Conservation (phyloP, 768 basidiomycete genomes). For the Psilocybe tampanensis region DNA sequence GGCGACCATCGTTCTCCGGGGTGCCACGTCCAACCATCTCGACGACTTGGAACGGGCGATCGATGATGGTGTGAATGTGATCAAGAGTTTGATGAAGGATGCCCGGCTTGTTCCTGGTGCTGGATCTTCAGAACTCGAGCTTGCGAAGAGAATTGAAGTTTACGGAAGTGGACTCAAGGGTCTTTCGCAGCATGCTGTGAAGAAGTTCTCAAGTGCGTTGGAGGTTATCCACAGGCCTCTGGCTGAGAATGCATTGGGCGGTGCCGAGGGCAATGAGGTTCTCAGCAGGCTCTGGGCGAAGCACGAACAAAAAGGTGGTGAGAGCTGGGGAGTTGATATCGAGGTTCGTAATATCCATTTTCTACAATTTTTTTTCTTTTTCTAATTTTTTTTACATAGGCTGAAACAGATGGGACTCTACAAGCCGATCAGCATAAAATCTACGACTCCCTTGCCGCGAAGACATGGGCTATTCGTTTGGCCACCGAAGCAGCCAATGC, state of each 20-base stretch:
- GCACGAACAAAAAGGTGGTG: conserved; percentile 77
- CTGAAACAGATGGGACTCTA: conserved; percentile 79
- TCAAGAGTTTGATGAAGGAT: conserved; percentile 92
- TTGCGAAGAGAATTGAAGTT: conserved; percentile 80
- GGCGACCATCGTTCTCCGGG: conserved; percentile 93
- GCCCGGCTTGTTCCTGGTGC: conserved; percentile 90
- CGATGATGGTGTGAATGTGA: conserved; percentile 96
- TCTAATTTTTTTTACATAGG: conserved; percentile 41
- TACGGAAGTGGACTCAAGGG: conserved; percentile 91
- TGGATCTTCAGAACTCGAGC: conserved; percentile 91
- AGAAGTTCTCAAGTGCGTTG: conserved; percentile 84
- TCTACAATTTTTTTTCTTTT: conserved; percentile 4
- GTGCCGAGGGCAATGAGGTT: conserved; percentile 91
- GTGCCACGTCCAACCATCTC: conserved; percentile 91
- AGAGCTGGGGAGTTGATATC: conserved; percentile 84
- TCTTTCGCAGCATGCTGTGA: conserved; percentile 91
- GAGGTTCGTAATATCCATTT: conserved; percentile 54
- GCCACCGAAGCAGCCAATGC: conserved; percentile 91
- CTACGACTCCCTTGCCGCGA: conserved; percentile 86
- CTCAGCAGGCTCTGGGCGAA: conserved; percentile 88
- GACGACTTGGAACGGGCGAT: conserved; percentile 97
- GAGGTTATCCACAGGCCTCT: conserved; percentile 92
- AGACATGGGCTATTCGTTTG: conserved; percentile 88
- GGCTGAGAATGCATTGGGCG: conserved; percentile 93
- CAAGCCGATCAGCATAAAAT: conserved; percentile 64